phyloP scores from a whole-genome alignment of 2,329 filamentous ascomycete genomes.

The Drechmeria coniospora region DNA sequence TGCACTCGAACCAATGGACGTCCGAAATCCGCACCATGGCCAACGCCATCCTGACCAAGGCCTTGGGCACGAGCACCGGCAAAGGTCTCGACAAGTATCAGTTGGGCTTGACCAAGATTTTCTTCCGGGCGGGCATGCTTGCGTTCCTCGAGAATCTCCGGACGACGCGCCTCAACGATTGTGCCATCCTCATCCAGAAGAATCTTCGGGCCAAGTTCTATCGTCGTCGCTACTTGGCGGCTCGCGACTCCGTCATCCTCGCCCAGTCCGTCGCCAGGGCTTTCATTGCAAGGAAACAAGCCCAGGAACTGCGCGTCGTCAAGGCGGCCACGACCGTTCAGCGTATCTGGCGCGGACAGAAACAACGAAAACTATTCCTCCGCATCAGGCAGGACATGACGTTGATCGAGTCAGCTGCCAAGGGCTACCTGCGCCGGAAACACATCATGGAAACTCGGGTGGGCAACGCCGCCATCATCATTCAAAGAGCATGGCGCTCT shows the following conservation, averaged over 20 bases:
- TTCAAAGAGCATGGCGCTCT: constrained; percentile 81
- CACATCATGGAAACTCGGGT: constrained; percentile 87
- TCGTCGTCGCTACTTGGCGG: constrained; percentile 76
- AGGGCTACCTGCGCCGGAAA: constrained; percentile 81
- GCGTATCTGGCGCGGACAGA: constrained; percentile 84
- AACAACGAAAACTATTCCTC: constrained; percentile 69
- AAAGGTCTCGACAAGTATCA: constrained; percentile 87
- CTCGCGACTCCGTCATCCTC: constrained; percentile 62
- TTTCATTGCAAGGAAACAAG: constrained; percentile 59
- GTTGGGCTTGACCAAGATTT: constrained; percentile 94
- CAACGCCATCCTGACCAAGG: constrained; percentile 77
- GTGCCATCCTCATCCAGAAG: constrained; percentile 97
- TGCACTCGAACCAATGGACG: constrained; percentile 80
- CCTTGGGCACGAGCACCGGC: constrained; percentile 61
- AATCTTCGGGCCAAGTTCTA: constrained; percentile 94
- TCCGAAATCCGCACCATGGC: constrained; percentile 90
- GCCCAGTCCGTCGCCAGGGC: constrained; percentile 70
- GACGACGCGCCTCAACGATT: constrained; percentile 79
- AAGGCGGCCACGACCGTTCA: constrained; percentile 91
- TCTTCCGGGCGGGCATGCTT: constrained; percentile 98
- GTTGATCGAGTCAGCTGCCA: constrained; percentile 75
- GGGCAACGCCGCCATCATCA: constrained; percentile 78
- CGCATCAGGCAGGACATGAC: constrained; percentile 71
- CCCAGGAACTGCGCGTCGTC: constrained; percentile 66
- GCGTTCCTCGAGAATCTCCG: constrained; percentile 92